These are phyloP conservation scores for Berberis vulgaris DNA, from an alignment of 164 flowering plant species.

Conservation along the genomic window DNA sequence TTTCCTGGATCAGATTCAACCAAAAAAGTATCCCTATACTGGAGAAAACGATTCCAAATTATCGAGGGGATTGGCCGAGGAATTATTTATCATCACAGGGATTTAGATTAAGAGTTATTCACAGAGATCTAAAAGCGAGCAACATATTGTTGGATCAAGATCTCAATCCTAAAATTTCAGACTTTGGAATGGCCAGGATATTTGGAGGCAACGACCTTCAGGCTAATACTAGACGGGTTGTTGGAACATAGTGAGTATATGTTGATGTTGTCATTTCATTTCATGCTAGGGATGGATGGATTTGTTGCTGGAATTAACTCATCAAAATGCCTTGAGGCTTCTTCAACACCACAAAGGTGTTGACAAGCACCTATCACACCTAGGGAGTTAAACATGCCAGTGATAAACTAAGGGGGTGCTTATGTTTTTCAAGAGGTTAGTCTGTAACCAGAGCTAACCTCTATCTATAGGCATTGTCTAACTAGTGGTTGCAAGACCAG, in stretches of 20 bases:
- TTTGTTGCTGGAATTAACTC: neutral
- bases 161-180: constrained; percentile 19
- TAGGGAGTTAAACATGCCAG: too few relatives aligned
- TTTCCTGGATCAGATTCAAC: constrained; percentile 5
- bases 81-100: constrained; percentile 19
- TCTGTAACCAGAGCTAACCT: too few relatives aligned
- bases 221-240: constrained; percentile 14
- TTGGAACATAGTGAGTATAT: constrained; percentile 20
- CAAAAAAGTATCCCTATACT: constrained; percentile 1
- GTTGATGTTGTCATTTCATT: neutral
- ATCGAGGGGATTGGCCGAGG: constrained; percentile 17
- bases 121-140: constrained; percentile 14
- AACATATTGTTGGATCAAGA: constrained; percentile 13
- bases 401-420: too few relatives aligned
- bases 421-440: too few relatives aligned
- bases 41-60: constrained; percentile 12
- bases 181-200: constrained; percentile 22
- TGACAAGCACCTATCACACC: too few relatives aligned
- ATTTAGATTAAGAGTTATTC: constrained; percentile 12
- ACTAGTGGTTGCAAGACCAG: too few relatives aligned
- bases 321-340: neutral
- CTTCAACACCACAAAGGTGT: too few relatives aligned
- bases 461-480: too few relatives aligned
- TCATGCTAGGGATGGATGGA: neutral
- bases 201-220: constrained; percentile 9